These are phyloP conservation scores for Clavispora phyllophila DNA, from an alignment of 805 yeast genomes.

Conservation along the genomic window DNA sequence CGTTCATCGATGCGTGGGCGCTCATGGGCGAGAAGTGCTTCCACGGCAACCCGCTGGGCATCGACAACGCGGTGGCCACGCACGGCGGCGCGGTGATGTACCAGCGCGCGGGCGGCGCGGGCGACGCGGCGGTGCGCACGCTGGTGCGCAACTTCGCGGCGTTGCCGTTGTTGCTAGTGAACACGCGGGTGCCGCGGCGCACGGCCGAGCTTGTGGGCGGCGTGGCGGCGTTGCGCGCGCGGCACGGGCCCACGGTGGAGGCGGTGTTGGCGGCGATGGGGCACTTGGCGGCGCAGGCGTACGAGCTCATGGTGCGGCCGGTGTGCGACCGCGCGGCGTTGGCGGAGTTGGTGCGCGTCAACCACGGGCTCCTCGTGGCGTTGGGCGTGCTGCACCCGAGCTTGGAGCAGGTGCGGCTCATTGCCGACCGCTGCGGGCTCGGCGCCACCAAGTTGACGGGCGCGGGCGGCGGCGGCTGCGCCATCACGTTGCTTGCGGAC, in stretches of 20 bases:
- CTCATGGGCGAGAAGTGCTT: conserved; percentile 91
- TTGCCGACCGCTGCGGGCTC: conserved; percentile 56
- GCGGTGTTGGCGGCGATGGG: conserved; percentile 75
- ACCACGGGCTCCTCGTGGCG: conserved; percentile 82
- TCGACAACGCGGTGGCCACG: conserved; percentile 94
- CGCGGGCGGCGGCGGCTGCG: conserved; percentile 99
- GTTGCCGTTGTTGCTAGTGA: conserved; percentile 68
- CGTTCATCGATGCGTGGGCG: conserved; percentile 80
- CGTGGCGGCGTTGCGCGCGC: conserved; percentile 53
- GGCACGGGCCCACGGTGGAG: conserved; percentile 50
- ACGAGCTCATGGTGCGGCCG: conserved; percentile 54
- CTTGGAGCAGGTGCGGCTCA: conserved; percentile 66
- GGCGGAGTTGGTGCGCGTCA: conserved; percentile 64
- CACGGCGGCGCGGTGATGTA: conserved; percentile 94
- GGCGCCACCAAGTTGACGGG: conserved; percentile 96
- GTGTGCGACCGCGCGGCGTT: conserved; percentile 43
- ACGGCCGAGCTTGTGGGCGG: conserved; percentile 79
- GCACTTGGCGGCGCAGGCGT: conserved; percentile 66
- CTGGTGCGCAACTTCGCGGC: conserved; percentile 72
- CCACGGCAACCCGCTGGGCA: conserved; percentile 95
- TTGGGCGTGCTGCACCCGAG: conserved; percentile 91
- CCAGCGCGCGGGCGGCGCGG: conserved; percentile 55
- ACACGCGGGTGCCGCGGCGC: conserved; percentile 81
- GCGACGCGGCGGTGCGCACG: conserved; percentile 55
- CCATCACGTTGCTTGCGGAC: conserved; percentile 71